phyloP scores from a whole-genome alignment of 305 asterid genomes.

The Andrographis paniculata region DNA sequence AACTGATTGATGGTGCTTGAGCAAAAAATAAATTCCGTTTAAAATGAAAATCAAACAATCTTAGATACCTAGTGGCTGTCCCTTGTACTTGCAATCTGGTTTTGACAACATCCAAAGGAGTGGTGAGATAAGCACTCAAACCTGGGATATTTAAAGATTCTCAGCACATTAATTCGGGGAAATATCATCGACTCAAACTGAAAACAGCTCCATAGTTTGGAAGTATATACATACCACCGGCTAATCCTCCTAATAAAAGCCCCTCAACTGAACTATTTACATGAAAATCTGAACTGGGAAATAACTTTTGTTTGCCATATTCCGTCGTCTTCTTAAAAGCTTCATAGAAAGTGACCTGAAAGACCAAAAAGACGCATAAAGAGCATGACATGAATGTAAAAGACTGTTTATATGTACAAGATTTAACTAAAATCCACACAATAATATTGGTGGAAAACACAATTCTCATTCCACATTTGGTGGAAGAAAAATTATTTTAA shows the following conservation, averaged over 20 bases:
- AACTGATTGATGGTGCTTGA: too few species aligned
- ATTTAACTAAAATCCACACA: neutral
- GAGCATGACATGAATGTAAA: neutral
- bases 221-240: constrained; percentile 49
- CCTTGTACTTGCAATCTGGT: constrained; percentile 85
- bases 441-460: neutral
- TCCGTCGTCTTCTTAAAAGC: constrained; percentile 50
- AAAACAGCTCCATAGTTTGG: neutral
- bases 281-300: constrained; percentile 36
- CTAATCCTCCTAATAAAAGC: constrained; percentile 69
- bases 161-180: constrained; percentile 11
- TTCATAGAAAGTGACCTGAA: constrained; percentile 70
- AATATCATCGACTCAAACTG: neutral
- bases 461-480: neutral
- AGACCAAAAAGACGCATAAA: constrained; percentile 3
- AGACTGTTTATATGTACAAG: neutral
- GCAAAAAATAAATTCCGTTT: constrained; percentile 3
- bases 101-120: constrained; percentile 77
- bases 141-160: constrained; percentile 32
- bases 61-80: constrained; percentile 38
- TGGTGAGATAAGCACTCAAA: constrained; percentile 72
- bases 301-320: constrained; percentile 41
- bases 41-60: neutral
- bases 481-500: neutral
- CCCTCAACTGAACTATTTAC: constrained; percentile 55